phyloP scores from a whole-genome alignment of 192 early-diverging fungal genomes.

The Endogone sp. region DNA sequence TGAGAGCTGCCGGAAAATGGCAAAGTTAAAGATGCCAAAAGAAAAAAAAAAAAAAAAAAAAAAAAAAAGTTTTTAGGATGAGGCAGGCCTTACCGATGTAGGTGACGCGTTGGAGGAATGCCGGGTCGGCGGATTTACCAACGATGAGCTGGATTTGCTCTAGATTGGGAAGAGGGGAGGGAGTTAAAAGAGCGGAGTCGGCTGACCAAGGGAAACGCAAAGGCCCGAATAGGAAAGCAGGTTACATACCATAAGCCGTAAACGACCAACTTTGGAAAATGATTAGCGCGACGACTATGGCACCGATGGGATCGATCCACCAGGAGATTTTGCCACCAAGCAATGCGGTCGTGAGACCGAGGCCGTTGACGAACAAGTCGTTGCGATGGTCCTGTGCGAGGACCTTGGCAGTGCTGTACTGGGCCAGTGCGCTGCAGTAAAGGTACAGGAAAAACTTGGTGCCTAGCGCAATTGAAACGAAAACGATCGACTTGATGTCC shows the following conservation, averaged over 20 bases:
- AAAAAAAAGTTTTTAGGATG: background rate
- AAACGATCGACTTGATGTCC: slow-evolving; percentile 39
- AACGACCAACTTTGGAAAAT: slow-evolving; percentile 65
- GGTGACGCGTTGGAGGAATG: slow-evolving; percentile 77
- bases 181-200: too few species aligned
- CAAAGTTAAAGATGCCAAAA: slow-evolving; percentile 1
- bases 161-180: slow-evolving; percentile 8
- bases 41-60: slow-evolving; percentile 4
- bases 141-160: slow-evolving; percentile 77
- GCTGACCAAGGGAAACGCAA: background rate
- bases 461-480: slow-evolving; percentile 52
- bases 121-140: slow-evolving; percentile 75
- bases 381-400: slow-evolving; percentile 73
- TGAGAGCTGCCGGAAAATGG: slow-evolving; percentile 47
- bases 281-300: slow-evolving; percentile 62
- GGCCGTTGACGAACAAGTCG: slow-evolving; percentile 68
- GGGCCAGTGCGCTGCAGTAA: slow-evolving; percentile 61
- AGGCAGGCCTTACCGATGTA: slow-evolving; percentile 55
- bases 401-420: slow-evolving; percentile 56
- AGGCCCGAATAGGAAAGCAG: background rate
- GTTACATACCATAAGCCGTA: slow-evolving; percentile 48
- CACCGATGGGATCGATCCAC: slow-evolving; percentile 75
- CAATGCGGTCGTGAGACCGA: slow-evolving; percentile 65
- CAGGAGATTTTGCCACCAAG: slow-evolving; percentile 50
- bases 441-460: slow-evolving; percentile 61